Conservation (phyloP, 495 filamentous ascomycete genomes). For the Pyrenula massariospora region DNA sequence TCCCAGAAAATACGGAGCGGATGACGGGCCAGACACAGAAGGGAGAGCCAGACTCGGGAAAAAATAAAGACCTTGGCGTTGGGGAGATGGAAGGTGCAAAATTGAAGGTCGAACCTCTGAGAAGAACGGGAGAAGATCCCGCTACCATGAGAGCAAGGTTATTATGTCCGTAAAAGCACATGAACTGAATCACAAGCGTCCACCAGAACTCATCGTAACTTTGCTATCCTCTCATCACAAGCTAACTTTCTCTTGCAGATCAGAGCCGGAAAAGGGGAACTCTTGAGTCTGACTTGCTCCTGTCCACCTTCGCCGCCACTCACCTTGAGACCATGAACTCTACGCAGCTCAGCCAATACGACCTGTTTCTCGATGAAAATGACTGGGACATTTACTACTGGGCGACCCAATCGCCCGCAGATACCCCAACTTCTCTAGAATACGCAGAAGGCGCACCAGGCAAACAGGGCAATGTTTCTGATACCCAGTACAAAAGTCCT, state of each 20-base stretch:
- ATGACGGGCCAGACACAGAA: constrained; percentile 51
- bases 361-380: constrained; percentile 93
- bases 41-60: constrained; percentile 26
- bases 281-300: constrained; percentile 87
- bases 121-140: constrained; percentile 66
- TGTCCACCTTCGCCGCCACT: constrained; percentile 85
- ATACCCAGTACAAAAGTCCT: constrained; percentile 1
- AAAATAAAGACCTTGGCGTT: constrained; percentile 64
- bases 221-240: constrained; percentile 4
- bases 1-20: constrained; percentile 46
- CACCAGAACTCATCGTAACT: too few species aligned
- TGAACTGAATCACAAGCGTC: too few species aligned
- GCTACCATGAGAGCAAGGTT: constrained; percentile 79
- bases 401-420: constrained; percentile 78
- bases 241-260: constrained; percentile 38
- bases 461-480: not conserved
- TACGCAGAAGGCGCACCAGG: constrained; percentile 13
- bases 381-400: constrained; percentile 99
- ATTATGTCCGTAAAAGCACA: constrained; percentile 56
- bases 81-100: constrained; percentile 83
- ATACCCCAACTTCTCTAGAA: constrained; percentile 30
- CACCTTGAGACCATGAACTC: constrained; percentile 62
- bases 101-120: constrained; percentile 82
- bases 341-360: constrained; percentile 70
- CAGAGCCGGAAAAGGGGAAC: constrained; percentile 95